phyloP scores from a whole-genome alignment of 1,284 basidiomycete species.

The Ceratobasidium papillatum region DNA sequence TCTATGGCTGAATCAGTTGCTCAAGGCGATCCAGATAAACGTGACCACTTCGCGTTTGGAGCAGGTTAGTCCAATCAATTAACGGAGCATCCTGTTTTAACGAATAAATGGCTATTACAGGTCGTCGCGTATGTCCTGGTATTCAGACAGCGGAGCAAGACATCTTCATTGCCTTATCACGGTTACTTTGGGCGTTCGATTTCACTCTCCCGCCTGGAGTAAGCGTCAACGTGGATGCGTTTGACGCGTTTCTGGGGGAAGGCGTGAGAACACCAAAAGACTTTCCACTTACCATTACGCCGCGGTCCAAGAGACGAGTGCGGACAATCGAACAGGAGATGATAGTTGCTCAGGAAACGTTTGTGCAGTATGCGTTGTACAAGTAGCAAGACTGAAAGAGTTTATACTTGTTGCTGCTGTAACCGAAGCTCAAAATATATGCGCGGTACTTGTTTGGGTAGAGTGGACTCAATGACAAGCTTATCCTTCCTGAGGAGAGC shows the following conservation, averaged over 20 bases:
- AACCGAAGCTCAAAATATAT: no score
- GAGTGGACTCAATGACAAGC: no score
- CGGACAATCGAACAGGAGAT: slow-evolving; percentile 8
- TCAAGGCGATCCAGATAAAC: slow-evolving; percentile 20
- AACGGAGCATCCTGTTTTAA: no score
- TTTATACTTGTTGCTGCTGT: no score
- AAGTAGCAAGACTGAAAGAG: neutral
- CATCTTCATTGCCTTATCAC: slow-evolving; percentile 24
- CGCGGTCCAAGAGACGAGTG: slow-evolving; percentile 12
- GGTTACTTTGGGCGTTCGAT: slow-evolving; percentile 27
- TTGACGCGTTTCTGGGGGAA: neutral
- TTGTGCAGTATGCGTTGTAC: slow-evolving; percentile 8
- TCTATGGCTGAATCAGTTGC: slow-evolving; percentile 22
- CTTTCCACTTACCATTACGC: slow-evolving; percentile 5
- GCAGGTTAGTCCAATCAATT: neutral
- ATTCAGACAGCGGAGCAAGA: slow-evolving; percentile 27
- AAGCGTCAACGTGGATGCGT: neutral
- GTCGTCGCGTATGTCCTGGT: slow-evolving; percentile 23
- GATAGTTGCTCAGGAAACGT: slow-evolving; percentile 7
- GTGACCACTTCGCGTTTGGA: slow-evolving; percentile 34
- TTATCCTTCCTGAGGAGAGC: no score
- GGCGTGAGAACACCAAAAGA: neutral
- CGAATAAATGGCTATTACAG: neutral
- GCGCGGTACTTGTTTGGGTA: no score
- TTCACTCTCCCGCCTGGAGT: slow-evolving; percentile 12